phyloP scores from a whole-genome alignment of 1,139 yeast genomes.

The Suhomyces panamericanus region DNA sequence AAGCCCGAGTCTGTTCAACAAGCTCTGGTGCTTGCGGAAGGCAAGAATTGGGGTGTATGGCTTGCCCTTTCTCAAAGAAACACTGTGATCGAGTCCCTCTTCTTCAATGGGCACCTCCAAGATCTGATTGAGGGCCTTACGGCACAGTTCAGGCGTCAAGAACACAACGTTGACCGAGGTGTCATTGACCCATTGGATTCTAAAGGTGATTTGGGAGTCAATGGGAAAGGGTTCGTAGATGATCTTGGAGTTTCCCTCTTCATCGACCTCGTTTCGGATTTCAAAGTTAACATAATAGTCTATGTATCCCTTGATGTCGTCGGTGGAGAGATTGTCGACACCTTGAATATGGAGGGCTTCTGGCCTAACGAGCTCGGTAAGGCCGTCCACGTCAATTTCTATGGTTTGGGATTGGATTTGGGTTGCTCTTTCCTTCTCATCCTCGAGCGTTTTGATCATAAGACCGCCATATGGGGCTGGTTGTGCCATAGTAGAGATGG shows the following conservation, averaged over 20 bases:
- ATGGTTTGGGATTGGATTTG: constrained; percentile 36
- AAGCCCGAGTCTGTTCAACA: constrained; percentile 33
- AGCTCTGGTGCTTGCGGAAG: constrained; percentile 36
- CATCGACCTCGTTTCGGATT: constrained; percentile 22
- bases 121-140: constrained; percentile 33
- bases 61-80: constrained; percentile 39
- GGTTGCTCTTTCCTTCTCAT: constrained; percentile 35
- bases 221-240: constrained; percentile 29
- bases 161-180: constrained; percentile 56
- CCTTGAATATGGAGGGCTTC: constrained; percentile 59
- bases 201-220: constrained; percentile 37
- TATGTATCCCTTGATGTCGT: constrained; percentile 59
- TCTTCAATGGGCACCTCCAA: constrained; percentile 4
- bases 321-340: constrained; percentile 67
- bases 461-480: constrained; percentile 50
- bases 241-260: constrained; percentile 9
- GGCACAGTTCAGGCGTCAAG: constrained; percentile 44
- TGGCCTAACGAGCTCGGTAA: constrained; percentile 36
- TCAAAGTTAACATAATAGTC: constrained; percentile 49
- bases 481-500: constrained; percentile 25
- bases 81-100: constrained; percentile 20
- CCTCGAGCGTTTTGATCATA: constrained; percentile 42
- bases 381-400: constrained; percentile 36
- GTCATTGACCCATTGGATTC: constrained; percentile 74
- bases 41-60: constrained; percentile 40